Evolutionary conservation across 305 asterid genomes (phyloP), one percentile per base, ranked within the genome.

Genomic region (Vinca major): DNA sequence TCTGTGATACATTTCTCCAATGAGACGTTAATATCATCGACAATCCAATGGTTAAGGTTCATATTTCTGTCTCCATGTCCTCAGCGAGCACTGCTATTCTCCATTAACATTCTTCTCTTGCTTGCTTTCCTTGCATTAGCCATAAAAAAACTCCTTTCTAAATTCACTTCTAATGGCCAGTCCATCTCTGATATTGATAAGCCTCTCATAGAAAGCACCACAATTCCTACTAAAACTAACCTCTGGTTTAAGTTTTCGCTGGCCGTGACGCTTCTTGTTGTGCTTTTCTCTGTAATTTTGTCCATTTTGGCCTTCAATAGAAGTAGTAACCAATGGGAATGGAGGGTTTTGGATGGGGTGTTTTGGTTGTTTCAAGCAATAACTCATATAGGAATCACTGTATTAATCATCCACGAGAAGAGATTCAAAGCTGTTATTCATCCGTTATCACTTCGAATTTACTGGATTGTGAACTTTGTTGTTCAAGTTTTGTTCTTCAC

Each of bases 41-140:
- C 74, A 58, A 43, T 81, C 65, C 80, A 78, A 48, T 86, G 86
- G 96, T 68, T 82, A 39, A 79, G 86, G 79, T 88, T 91, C 87
- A 74, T 84, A 3, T 69, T 83, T 70, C 87, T 89, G 65, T 84
- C 98, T 67, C 94, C 97, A 55, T 91, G 91, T 56, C 91, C 93
- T 51, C 99, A 93, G 67, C 88, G 97, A 69, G 68, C 75, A 20
- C 78, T 93, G 21, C 55, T 82, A 5, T 83, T 87, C 62, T 69
- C 86, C 16, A 41, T 88, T 16, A 77, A 88, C 86, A 51, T 84
- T 61, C 63, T 89, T 54, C 82, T 91, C 76, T 72, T 88, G 80
- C 16, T 78, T 43, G 20, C 49, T 60, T 16, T 91, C 69, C 63
- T 84, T 12, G 45, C 64, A 0, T 84, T 89, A 45, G 85, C 90